Evolutionary conservation across 495 filamentous ascomycete species (phyloP).

Genomic region (Penicillium macrosclerotiorum): DNA sequence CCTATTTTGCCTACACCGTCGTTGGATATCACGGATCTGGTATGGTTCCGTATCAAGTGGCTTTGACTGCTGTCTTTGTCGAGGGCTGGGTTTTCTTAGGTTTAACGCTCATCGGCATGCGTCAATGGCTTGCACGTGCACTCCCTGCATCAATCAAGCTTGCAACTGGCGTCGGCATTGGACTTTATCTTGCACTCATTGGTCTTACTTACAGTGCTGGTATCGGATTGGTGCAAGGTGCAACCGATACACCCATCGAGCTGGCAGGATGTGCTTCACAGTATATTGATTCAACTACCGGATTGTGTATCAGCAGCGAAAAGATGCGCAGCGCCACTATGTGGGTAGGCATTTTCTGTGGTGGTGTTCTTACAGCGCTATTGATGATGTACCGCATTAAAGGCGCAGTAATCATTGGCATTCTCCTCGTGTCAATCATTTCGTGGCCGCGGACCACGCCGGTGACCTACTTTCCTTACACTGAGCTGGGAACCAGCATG

Average conservation of each 20-base stretch:
- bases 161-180: slow-evolving; percentile 79
- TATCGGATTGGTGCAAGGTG: slow-evolving; percentile 69
- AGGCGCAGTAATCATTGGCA: slow-evolving; percentile 76
- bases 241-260: slow-evolving; percentile 55
- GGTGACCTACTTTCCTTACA: slow-evolving; percentile 78
- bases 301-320: slow-evolving; percentile 48
- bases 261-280: slow-evolving; percentile 63
- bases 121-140: slow-evolving; percentile 78
- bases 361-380: slow-evolving; percentile 70
- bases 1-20: slow-evolving; percentile 81
- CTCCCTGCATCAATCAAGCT: slow-evolving; percentile 79
- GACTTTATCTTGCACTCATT: slow-evolving; percentile 76
- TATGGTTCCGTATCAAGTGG: slow-evolving; percentile 63
- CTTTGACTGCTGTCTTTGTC: slow-evolving; percentile 78
- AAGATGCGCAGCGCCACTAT: slow-evolving; percentile 77
- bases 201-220: slow-evolving; percentile 77
- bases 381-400: slow-evolving; percentile 82
- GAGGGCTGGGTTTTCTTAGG: slow-evolving; percentile 73
- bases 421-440: slow-evolving; percentile 77
- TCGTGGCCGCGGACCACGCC: slow-evolving; percentile 73
- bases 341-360: slow-evolving; percentile 84
- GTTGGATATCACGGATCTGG: slow-evolving; percentile 71
- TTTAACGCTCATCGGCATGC: slow-evolving; percentile 69
- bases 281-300: slow-evolving; percentile 29
- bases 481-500: slow-evolving; percentile 54